Conservation (phyloP, 2,329 filamentous ascomycete species). For the Clonostachys sp. region DNA sequence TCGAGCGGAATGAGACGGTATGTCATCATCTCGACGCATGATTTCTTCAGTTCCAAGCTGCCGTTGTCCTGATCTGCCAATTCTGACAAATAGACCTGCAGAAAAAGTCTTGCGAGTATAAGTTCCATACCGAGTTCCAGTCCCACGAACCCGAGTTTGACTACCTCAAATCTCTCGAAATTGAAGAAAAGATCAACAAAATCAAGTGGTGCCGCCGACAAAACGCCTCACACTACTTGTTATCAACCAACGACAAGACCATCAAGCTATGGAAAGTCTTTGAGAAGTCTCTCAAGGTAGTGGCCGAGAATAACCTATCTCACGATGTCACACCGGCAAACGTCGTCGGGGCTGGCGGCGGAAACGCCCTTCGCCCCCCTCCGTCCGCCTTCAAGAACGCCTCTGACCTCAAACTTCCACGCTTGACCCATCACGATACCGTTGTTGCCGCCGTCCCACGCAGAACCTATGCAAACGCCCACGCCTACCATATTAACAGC, state of each 20-base stretch:
- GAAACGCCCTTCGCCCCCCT: constrained; percentile 44
- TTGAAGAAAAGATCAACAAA: constrained; percentile 99
- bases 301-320: constrained; percentile 97
- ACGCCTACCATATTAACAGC: constrained; percentile 99
- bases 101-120: constrained; percentile 99
- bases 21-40: constrained; percentile 17
- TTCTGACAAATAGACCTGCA: constrained; percentile 26
- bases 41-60: neutral
- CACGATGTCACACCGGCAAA: constrained; percentile 81
- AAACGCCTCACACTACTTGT: constrained; percentile 95
- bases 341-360: constrained; percentile 71
- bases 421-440: constrained; percentile 96
- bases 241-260: constrained; percentile 99
- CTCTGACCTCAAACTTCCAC: constrained; percentile 84
- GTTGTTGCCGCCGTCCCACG: constrained; percentile 95
- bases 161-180: constrained; percentile 97
- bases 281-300: constrained; percentile 97
- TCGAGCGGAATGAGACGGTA: constrained; percentile 94
- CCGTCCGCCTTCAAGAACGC: constrained; percentile 74
- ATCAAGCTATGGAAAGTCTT: constrained; percentile 99
- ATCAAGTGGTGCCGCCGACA: constrained; percentile 99
- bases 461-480: constrained; percentile 95
- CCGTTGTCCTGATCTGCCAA: neutral
- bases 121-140: constrained; percentile 99
- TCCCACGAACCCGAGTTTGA: constrained; percentile 99